phyloP scores from a whole-genome alignment of 208 protist genomes.

The Acanthamoeba royreba region DNA sequence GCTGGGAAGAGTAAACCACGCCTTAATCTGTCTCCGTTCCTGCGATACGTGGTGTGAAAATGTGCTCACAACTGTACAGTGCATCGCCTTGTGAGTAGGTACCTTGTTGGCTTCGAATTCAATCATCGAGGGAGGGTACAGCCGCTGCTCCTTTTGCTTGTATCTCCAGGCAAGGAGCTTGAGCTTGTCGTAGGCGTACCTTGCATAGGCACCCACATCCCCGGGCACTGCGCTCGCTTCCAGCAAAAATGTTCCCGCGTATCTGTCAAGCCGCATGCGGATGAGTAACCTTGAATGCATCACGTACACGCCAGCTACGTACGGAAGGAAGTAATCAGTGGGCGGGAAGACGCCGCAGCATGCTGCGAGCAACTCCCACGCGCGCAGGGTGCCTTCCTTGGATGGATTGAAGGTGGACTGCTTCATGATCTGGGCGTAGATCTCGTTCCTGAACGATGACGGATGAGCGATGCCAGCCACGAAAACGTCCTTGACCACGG shows the following conservation, averaged over 20 bases:
- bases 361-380: not conserved
- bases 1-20: not conserved
- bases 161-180: not conserved
- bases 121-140: not conserved
- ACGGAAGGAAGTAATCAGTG: not conserved
- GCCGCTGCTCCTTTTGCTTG: not conserved
- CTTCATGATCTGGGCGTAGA: slow-evolving; percentile 15
- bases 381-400: not conserved
- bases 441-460: not conserved
- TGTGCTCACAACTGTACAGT: not conserved
- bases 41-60: not conserved
- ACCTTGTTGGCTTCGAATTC: not conserved
- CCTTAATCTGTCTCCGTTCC: not conserved
- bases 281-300: too few species aligned
- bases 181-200: not conserved
- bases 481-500: not conserved
- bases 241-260: not conserved
- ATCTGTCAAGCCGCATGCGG: too few species aligned
- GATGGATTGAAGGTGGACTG: not conserved
- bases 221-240: not conserved
- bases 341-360: slow-evolving; percentile 1
- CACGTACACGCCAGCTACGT: not conserved
- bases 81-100: not conserved
- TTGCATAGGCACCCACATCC: not conserved
- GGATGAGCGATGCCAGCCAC: not conserved